A percentile compares a stretch with the other conserved stretches of the same genome.
Conservation (phyloP, 2,329 filamentous ascomycete species). For the Trichophaea hybrida region DNA sequence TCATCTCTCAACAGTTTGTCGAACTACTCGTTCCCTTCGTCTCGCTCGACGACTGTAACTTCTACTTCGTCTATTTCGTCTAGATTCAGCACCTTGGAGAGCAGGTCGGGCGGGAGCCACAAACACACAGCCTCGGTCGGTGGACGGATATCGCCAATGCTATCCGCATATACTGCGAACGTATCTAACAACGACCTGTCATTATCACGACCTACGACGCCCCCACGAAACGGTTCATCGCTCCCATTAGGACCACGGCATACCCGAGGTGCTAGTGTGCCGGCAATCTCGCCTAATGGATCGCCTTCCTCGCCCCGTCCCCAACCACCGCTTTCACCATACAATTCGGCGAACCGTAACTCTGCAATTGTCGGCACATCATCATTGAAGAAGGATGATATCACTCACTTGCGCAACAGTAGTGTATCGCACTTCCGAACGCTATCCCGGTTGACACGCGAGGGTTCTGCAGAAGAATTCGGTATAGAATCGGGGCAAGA, state of each 20-base stretch:
- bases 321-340: slow-evolving; percentile 32
- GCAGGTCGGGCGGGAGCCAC: slow-evolving; percentile 37
- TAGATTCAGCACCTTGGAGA: slow-evolving; percentile 52
- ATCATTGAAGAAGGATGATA: slow-evolving; percentile 51
- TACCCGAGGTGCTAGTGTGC: slow-evolving; percentile 15
- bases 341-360: slow-evolving; percentile 20
- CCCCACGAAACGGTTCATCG: slow-evolving; percentile 15
- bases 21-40: slow-evolving; percentile 28
- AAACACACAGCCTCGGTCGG: slow-evolving; percentile 20
- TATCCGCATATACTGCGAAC: slow-evolving; percentile 20
- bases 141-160: slow-evolving; percentile 9
- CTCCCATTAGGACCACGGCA: slow-evolving; percentile 4
- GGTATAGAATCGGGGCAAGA: slow-evolving; percentile 62
- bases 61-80: slow-evolving; percentile 23
- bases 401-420: slow-evolving; percentile 71
- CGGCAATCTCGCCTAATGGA: slow-evolving; percentile 8
- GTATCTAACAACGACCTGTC: not conserved
- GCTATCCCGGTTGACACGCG: slow-evolving; percentile 67
- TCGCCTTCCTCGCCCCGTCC: slow-evolving; percentile 28
- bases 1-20: slow-evolving; percentile 36
- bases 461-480: slow-evolving; percentile 63
- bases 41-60: slow-evolving; percentile 25
- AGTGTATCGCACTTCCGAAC: slow-evolving; percentile 81
- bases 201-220: slow-evolving; percentile 11
- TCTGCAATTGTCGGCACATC: slow-evolving; percentile 28